These are phyloP conservation scores for Tolypocladium sp. DNA, from an alignment of 2,329 filamentous ascomycete genomes.

Conservation along the genomic window DNA sequence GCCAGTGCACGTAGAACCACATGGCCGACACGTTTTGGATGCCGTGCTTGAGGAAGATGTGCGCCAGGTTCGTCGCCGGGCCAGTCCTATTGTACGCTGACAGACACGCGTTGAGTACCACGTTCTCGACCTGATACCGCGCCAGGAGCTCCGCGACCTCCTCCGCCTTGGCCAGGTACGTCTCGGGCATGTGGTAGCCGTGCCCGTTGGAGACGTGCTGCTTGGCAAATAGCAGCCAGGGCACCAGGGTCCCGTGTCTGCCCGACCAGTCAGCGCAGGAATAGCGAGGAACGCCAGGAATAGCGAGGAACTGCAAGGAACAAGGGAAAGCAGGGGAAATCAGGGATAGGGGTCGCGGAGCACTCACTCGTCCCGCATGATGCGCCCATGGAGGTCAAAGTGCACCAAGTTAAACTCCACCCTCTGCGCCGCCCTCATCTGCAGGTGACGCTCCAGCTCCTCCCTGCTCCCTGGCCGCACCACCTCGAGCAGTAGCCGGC, in stretches of 20 bases:
- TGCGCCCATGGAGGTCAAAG: constrained; percentile 17
- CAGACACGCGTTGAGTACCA: constrained; percentile 18
- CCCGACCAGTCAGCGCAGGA: not conserved
- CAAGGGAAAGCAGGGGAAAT: too few relatives aligned
- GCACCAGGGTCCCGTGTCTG: constrained; percentile 11
- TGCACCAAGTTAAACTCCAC: constrained; percentile 16
- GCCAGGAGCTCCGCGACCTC: constrained; percentile 14
- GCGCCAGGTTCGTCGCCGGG: constrained; percentile 14
- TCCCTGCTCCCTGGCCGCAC: constrained; percentile 15
- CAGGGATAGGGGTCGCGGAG: not conserved
- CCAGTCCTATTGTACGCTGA: constrained; percentile 17
- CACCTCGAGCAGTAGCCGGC: constrained; percentile 14
- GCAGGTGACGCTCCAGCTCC: constrained; percentile 13
- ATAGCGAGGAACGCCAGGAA: not conserved
- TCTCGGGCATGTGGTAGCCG: constrained; percentile 12
- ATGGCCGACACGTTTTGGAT: constrained; percentile 17
- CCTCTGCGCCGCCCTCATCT: constrained; percentile 9
- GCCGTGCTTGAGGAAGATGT: constrained; percentile 16
- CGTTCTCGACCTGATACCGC: constrained; percentile 14
- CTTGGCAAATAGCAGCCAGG: constrained; percentile 17
- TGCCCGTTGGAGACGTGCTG: constrained; percentile 6
- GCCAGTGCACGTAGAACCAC: constrained; percentile 20
- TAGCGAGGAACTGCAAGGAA: too few relatives aligned
- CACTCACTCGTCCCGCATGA: constrained; percentile 15
- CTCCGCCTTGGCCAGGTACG: constrained; percentile 12